Evolutionary conservation across 495 filamentous ascomycete genomes (phyloP), one percentile per base, ranked within the genome.

Genomic region (Aspergillus wentii): DNA sequence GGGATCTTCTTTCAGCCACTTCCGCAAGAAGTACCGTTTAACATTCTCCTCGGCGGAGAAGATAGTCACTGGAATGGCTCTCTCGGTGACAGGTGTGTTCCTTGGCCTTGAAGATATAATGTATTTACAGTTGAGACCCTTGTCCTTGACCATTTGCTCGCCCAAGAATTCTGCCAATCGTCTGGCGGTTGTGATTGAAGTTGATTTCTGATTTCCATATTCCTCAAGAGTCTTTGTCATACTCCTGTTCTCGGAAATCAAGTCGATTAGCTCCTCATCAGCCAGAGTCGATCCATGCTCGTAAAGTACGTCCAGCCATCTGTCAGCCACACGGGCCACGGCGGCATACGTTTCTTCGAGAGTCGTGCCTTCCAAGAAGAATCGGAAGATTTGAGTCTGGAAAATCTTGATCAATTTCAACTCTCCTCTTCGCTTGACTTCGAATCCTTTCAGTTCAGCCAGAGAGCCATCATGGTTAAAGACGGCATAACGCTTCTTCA

Each of bases 391-490:
- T 54, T 97, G 92, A 22, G 87, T 85, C 62, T 99, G 92, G 64
- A 99, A 99, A 50, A 95, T 99, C 63, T 99, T 99, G 76, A 99
- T 99, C 46, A 99, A 78, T 68, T 97, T 97, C 45, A 99, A 68
- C 67, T 99, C 92, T 69, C 92, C 92, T 80, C 92, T 77, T 51
- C 92, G 83, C 72, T 99, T 99, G 46, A 99, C 79, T 50, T 99
- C 92, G 49, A 99, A 99, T 8, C 92, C 92, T 58, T 99, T 99
- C 50, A 99, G 59, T 59, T 99, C 92, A n/a, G 92, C 92, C 16
- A 99, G 66, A 51, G 79, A 94, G 20, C 92, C 92, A 54, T 99
- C 94, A 46, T 97, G 85, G 49, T 99, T 97, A 73, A 99, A 99
- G 9, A 99, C 92, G 21, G 92, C 92, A 55, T 99, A 99, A 54